Evolutionary conservation across 768 basidiomycete genomes (phyloP), one percentile per base, ranked within the genome.

Genomic region (Amanita exitialis): DNA sequence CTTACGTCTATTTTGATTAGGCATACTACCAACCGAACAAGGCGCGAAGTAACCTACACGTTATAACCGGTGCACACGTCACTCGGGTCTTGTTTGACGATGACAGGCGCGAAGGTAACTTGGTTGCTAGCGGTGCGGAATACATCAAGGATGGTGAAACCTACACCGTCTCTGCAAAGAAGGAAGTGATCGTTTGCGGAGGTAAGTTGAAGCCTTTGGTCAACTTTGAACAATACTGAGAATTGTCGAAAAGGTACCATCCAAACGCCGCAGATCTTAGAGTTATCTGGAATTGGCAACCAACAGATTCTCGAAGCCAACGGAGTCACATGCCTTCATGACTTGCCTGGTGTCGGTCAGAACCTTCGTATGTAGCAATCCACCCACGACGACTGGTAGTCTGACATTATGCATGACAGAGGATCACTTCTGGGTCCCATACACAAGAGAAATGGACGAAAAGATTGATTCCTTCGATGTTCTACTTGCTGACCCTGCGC

Each of bases 281-380:
- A 72, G 56, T 64, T 71, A 6, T 76, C 75, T 18, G 66, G 66
- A 2, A 72, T 78, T 49, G 77, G 77, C 5, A 65, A 69, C 48
- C 50, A 59, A 6, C 43, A 50, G 0, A 59, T 68, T 15, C 66
- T 79, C 6, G 37, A 50, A 0, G 47, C 59, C 0, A 58, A 74
- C n/a, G 70, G 67, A 1, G 74, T 78, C 54, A 49, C 45, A 10
- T 57, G 65, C 8, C 49, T 72, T 48, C 58, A 75, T 20, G 58
- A 73, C 42, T 63, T 69, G 34, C 64, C 67, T 1, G 67, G 65
- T 6, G 74, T 77, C n/a, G 75, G 75, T 2, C 65, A 69, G 56
- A 77, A 77, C 56, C 61, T 79, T n/a, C 49, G 42, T 69, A 69
- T 44, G 76, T 75, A 51, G 71, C 74, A 46, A 50, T 60, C 10